phyloP scores from a whole-genome alignment of 108 stramenopile species.

The Seminavis robusta region DNA sequence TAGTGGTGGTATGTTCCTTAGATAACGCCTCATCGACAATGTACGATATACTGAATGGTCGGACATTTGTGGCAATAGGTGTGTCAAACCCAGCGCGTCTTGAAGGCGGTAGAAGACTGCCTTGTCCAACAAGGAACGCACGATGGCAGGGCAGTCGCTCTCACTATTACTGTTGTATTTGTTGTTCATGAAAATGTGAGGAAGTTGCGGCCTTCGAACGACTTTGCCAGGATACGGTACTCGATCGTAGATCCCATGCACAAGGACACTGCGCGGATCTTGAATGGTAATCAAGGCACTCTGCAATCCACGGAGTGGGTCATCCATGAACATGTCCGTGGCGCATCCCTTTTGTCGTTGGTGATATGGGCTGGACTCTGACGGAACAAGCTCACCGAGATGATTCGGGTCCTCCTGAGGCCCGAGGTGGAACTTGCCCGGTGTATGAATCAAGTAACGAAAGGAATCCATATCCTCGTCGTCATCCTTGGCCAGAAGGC shows the following conservation, averaged over 20 bases:
- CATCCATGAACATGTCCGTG: constrained; percentile 56
- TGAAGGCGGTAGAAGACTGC: constrained; percentile 26
- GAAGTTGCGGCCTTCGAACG: constrained; percentile 31
- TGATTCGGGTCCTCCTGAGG: constrained; percentile 62
- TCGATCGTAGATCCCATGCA: constrained; percentile 63
- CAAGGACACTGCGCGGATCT: constrained; percentile 43
- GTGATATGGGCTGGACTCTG: constrained; percentile 3
- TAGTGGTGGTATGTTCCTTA: constrained; percentile 52
- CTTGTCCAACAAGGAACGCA: constrained; percentile 3
- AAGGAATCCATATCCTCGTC: constrained; percentile 46
- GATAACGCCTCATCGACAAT: constrained; percentile 31
- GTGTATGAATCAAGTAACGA: constrained; percentile 40
- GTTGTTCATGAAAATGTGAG: too few relatives aligned
- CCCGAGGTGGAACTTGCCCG: constrained; percentile 40
- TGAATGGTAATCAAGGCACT: constrained; percentile 41
- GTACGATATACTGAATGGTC: too few relatives aligned
- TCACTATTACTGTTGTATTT: too few relatives aligned
- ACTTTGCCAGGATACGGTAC: constrained; percentile 47
- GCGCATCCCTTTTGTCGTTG: constrained; percentile 16
- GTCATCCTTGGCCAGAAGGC: constrained; percentile 40
- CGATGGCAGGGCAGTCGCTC: too few relatives aligned
- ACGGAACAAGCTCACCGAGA: constrained; percentile 4
- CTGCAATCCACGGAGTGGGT: constrained; percentile 34
- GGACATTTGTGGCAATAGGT: too few relatives aligned
- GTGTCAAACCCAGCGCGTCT: constrained; percentile 27